phyloP scores from a whole-genome alignment of 1,139 yeast species.

The Pichia sp. region DNA sequence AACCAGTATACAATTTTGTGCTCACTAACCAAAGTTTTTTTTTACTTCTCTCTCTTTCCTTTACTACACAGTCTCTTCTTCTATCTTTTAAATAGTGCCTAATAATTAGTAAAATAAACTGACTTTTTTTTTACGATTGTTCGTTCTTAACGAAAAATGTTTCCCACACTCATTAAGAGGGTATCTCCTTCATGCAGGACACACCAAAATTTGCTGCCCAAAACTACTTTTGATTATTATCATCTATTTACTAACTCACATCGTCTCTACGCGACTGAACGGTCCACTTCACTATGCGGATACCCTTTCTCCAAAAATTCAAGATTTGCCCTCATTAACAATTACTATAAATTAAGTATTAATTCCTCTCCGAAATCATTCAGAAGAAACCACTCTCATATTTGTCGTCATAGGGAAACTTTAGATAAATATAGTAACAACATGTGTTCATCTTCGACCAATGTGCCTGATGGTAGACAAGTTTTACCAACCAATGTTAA shows the following conservation, averaged over 20 bases:
- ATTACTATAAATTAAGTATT: no score
- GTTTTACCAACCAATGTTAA: constrained; percentile 38
- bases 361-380: not conserved
- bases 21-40: not conserved
- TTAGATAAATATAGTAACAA: constrained; percentile 4
- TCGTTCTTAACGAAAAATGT: no score
- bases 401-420: constrained; percentile 7
- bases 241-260: not conserved
- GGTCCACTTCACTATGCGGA: no score
- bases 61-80: no score
- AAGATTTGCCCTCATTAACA: not conserved
- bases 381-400: constrained; percentile 7
- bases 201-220: no score
- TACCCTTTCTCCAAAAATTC: not conserved
- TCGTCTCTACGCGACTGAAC: no score
- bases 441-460: constrained; percentile 19
- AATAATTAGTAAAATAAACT: no score
- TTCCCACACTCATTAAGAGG: no score
- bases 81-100: no score
- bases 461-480: constrained; percentile 24
- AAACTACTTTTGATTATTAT: no score
- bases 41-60: not conserved
- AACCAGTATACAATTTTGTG: not conserved
- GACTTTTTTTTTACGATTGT: no score
- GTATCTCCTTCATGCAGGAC: no score